Evolutionary conservation across 768 basidiomycete species (phyloP), one percentile per base, ranked within the genome.

Genomic region (Panaeolus cyanescens): DNA sequence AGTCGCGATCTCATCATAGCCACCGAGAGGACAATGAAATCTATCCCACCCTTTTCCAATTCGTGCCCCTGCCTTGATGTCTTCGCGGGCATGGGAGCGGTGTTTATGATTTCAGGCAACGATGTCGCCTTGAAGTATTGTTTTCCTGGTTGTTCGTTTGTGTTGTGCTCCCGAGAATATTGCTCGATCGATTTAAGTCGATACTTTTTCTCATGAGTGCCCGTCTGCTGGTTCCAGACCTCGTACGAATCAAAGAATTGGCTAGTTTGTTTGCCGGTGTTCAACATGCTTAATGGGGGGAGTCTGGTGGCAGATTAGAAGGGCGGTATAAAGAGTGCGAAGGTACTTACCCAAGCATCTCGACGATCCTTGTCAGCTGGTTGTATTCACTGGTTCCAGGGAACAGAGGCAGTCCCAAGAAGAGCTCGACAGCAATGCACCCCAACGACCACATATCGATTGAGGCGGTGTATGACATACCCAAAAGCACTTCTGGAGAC

Each of bases 381-480:
- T 99, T 99, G 76, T 97, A 99, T 77, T 99, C 97, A 80, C 95
- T 97, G 33, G 97, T 99, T 22, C 97, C 97, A 2, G 97, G 97
- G 77, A 99, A 99, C 15, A 99, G 80, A 7, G 97, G 97, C 56
- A 99, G 73, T 6, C 97, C 97, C 50, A 99, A 80, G 83, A 99
- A 99, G 36, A 99, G 86, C 72, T 99, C 97, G 30, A 99, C 96
- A 5, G 96, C 97, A 62, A 99, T 99, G 71, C 97, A 99, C 3
- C 97, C 97, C 61, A 99, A 77, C 17, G 93, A 96, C 97, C 97
- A 99, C 95, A 99, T 98, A 74, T 99, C 97, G 76, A 99, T 99
- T 10, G 93, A 82, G 10, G 95, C 88, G 22, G 91, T 96, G 74
- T 99, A 99, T 12, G 95, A 89, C 73, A 98, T 88, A 13, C 95